These are phyloP conservation scores for Pyrenophora teres DNA, from an alignment of 2,329 filamentous ascomycete species.

Conservation along the genomic window DNA sequence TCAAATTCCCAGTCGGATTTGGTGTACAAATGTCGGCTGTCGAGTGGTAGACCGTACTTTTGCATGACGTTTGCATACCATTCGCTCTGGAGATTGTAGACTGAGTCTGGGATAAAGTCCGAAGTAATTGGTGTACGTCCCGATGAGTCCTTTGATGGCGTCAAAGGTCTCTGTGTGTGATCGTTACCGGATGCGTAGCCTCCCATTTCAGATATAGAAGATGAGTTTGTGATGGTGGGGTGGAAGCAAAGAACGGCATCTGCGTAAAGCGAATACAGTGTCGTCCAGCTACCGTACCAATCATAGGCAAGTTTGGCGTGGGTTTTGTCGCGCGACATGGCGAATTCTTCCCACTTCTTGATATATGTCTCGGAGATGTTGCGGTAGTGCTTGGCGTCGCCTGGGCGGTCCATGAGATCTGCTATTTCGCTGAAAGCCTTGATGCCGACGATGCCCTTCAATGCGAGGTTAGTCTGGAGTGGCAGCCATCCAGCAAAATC, in stretches of 20 bases:
- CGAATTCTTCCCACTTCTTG: conserved; percentile 71
- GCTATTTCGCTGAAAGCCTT: conserved; percentile 77
- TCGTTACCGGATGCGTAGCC: conserved; percentile 13
- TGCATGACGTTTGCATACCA: conserved; percentile 83
- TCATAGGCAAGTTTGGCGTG: conserved; percentile 82
- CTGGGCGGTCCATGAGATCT: conserved; percentile 61
- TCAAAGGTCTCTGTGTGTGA: conserved; percentile 28
- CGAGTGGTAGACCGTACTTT: conserved; percentile 80
- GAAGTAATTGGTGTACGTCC: conserved; percentile 39
- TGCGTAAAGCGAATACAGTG: conserved; percentile 82
- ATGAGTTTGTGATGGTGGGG: conserved; percentile 53
- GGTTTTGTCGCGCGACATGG: conserved; percentile 68
- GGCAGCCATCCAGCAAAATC: conserved; percentile 80
- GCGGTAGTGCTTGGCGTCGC: conserved; percentile 64
- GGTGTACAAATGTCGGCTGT: conserved; percentile 80
- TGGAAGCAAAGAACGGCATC: conserved; percentile 84
- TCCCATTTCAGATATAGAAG: conserved; percentile 8
- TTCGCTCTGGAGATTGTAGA: conserved; percentile 78
- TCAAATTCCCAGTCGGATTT: conserved; percentile 95
- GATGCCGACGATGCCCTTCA: conserved; percentile 84
- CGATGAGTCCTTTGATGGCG: conserved; percentile 11
- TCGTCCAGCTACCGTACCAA: conserved; percentile 80
- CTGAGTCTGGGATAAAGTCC: conserved; percentile 71
- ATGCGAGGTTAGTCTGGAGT: conserved; percentile 79
- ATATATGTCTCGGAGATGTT: conserved; percentile 71